Evolutionary conservation across 371 early-diverging fungal genomes (phyloP).

Genomic region (Syncephalastrum racemosum): DNA sequence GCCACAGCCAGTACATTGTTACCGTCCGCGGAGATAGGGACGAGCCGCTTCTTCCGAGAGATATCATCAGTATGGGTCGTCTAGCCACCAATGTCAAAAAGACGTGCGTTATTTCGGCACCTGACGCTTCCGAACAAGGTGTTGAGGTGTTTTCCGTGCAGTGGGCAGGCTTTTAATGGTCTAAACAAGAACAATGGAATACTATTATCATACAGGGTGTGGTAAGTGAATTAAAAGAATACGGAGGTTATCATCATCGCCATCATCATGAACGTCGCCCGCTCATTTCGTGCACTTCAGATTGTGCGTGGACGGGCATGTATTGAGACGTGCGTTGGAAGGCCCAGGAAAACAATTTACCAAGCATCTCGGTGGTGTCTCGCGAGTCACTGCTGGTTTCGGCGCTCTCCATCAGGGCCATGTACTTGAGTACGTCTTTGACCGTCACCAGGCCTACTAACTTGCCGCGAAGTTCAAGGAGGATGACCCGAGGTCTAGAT

Average conservation of each 20-base stretch:
- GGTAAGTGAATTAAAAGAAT: background rate
- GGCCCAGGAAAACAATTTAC: background rate
- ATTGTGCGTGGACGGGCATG: conserved; percentile 6
- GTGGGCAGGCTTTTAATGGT: conserved; percentile 48
- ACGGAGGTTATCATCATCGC: background rate
- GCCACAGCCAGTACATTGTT: conserved; percentile 57
- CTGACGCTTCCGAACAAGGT: background rate
- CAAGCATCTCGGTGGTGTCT: conserved; percentile 1
- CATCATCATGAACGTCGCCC: conserved; percentile 2
- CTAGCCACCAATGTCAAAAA: conserved; percentile 58
- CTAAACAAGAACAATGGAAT: background rate
- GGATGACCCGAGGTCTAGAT: conserved; percentile 69
- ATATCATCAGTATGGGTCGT: conserved; percentile 50
- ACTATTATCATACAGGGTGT: conserved; percentile 3
- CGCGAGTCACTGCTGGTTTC: conserved; percentile 1
- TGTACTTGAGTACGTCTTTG: conserved; percentile 77
- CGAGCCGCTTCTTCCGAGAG: conserved; percentile 15
- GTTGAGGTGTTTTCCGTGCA: conserved; percentile 29
- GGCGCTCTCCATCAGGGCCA: conserved; percentile 50
- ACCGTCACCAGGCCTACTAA: conserved; percentile 75
- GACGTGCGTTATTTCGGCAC: conserved; percentile 34
- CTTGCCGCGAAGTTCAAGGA: conserved; percentile 69
- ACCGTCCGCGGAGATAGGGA: conserved; percentile 10
- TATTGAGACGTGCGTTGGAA: conserved; percentile 6
- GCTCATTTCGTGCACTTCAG: conserved; percentile 20